phyloP scores from a whole-genome alignment of 2,329 filamentous ascomycete species.

The Pseudocercospora ulei region DNA sequence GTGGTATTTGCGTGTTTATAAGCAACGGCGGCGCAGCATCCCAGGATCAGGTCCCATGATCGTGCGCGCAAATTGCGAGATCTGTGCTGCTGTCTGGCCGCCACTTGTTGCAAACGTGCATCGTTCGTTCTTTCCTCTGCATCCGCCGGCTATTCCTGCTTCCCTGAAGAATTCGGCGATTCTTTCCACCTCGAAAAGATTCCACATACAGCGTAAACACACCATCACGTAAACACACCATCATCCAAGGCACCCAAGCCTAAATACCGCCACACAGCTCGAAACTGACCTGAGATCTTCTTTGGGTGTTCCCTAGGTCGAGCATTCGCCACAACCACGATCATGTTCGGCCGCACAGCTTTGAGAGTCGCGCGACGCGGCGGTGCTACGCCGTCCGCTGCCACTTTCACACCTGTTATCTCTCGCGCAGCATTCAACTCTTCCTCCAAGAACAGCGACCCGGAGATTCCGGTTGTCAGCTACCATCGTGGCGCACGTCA shows the following conservation, averaged over 20 bases:
- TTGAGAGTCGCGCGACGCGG: slow-evolving; percentile 18
- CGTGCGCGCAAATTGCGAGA: slow-evolving; percentile 6
- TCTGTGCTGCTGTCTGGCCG: slow-evolving; percentile 10
- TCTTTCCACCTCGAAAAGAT: neutral
- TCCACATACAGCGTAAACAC: neutral
- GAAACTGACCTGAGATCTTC: neutral
- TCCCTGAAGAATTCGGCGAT: too few relatives aligned
- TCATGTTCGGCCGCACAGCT: slow-evolving; percentile 21
- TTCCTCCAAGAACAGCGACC: slow-evolving; percentile 23
- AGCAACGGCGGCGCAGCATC: slow-evolving; percentile 7
- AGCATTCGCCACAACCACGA: slow-evolving; percentile 8
- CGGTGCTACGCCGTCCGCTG: slow-evolving; percentile 15
- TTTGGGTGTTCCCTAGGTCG: slow-evolving; percentile 1
- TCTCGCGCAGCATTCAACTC: slow-evolving; percentile 25
- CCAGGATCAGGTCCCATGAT: slow-evolving; percentile 6
- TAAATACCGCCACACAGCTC: neutral
- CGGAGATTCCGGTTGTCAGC: slow-evolving; percentile 30
- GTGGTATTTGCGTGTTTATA: too few relatives aligned
- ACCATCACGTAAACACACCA: too few relatives aligned
- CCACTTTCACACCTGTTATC: slow-evolving; percentile 14
- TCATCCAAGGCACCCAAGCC: too few relatives aligned
- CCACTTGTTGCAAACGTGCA: slow-evolving; percentile 2
- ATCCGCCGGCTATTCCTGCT: too few relatives aligned
- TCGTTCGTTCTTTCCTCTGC: too few relatives aligned
- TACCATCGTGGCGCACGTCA: slow-evolving; percentile 31